phyloP scores from a whole-genome alignment of 306 rosid genomes.

The Clitoria ternatea region DNA sequence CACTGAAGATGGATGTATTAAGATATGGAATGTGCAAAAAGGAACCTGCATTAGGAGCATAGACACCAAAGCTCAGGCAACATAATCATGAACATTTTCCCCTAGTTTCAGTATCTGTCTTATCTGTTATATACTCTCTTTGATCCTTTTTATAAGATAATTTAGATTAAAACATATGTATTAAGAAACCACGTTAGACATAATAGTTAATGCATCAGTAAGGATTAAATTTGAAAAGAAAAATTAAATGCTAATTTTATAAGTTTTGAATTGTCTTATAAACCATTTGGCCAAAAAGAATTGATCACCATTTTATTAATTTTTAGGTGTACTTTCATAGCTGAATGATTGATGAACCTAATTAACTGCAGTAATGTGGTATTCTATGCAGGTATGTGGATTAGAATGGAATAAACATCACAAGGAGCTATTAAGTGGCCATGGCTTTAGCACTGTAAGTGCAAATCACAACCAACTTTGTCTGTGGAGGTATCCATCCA shows the following conservation, averaged over 20 bases:
- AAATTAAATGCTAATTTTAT: too few relatives aligned
- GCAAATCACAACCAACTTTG: conserved; percentile 47
- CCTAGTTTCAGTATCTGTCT: neutral
- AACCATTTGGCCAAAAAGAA: conserved; percentile 11
- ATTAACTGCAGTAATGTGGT: neutral
- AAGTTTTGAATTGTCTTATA: too few relatives aligned
- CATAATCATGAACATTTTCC: neutral
- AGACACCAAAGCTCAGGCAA: conserved; percentile 68
- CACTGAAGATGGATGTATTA: conserved; percentile 61
- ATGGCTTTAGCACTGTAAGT: conserved; percentile 53
- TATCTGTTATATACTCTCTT: neutral
- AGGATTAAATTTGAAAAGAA: too few relatives aligned
- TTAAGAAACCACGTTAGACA: too few relatives aligned
- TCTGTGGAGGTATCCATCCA: conserved; percentile 75
- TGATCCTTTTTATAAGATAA: too few relatives aligned
- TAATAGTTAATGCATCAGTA: too few relatives aligned
- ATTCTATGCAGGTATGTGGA: conserved; percentile 60
- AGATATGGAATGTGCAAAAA: conserved; percentile 62
- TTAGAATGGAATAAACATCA: conserved; percentile 79
- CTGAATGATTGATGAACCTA: neutral
- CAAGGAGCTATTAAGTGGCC: conserved; percentile 74
- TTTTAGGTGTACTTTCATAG: neutral
- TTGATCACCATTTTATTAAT: neutral
- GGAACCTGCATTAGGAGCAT: conserved; percentile 53
- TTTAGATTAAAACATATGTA: too few relatives aligned